A percentile compares a stretch with the other conserved stretches of the same genome.
These are phyloP conservation scores for Blastobotrys indianensis DNA, from an alignment of 1,139 yeast species.

Conservation along the genomic window DNA sequence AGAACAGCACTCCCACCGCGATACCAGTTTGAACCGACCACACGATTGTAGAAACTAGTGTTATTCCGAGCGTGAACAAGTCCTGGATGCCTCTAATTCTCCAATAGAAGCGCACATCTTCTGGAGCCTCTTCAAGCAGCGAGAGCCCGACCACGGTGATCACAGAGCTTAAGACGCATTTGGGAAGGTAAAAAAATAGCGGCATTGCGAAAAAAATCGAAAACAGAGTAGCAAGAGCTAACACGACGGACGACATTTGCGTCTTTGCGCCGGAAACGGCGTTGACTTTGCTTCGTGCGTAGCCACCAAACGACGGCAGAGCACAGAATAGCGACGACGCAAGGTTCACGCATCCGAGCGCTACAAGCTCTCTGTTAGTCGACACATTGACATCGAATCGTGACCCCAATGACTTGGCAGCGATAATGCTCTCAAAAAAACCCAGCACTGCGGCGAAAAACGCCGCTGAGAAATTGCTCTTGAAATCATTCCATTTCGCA, in stretches of 20 bases:
- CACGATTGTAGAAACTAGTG: conserved; percentile 65
- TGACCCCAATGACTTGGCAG: conserved; percentile 54
- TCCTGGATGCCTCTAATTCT: conserved; percentile 72
- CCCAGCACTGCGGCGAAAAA: conserved; percentile 83
- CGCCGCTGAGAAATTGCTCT: conserved; percentile 35
- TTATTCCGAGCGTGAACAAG: conserved; percentile 63
- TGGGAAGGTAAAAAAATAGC: conserved; percentile 67
- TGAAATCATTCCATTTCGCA: conserved; percentile 32
- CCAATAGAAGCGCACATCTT: conserved; percentile 70
- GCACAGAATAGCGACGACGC: conserved; percentile 68
- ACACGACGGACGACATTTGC: conserved; percentile 73
- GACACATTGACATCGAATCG: conserved; percentile 32
- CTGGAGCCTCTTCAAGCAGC: conserved; percentile 81
- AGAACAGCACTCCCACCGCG: conserved; percentile 74
- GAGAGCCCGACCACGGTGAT: conserved; percentile 75
- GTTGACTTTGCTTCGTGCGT: conserved; percentile 87
- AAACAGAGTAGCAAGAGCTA: conserved; percentile 67
- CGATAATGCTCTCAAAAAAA: conserved; percentile 90
- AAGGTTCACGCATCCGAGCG: conserved; percentile 73
- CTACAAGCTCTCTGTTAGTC: conserved; percentile 56
- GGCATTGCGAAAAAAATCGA: conserved; percentile 59
- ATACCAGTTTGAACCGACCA: conserved; percentile 90
- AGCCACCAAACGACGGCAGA: conserved; percentile 92
- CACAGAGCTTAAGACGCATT: conserved; percentile 74
- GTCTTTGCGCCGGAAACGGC: conserved; percentile 82